A percentile compares a stretch with the other conserved stretches of the same genome.
phyloP scores from a whole-genome alignment of 1,284 basidiomycete species.

The Sanghuangporus weigelae region DNA sequence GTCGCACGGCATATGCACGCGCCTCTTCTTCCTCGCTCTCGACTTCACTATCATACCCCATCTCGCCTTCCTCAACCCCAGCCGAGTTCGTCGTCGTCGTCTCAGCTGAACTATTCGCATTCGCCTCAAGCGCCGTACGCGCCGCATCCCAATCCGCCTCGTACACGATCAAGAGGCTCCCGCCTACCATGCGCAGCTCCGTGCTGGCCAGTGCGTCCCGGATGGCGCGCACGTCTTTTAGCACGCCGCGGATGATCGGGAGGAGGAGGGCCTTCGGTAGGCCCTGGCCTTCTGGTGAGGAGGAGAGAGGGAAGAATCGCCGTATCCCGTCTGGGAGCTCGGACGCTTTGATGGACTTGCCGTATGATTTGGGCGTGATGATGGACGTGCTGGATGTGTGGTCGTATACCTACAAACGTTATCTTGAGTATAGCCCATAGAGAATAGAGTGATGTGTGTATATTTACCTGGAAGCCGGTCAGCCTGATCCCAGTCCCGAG shows the following conservation, averaged over 20 bases:
- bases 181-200: constrained; percentile 80
- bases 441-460: constrained; percentile 20
- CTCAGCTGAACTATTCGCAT: constrained; percentile 27
- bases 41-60: constrained; percentile 28
- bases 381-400: constrained; percentile 48
- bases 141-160: constrained; percentile 61
- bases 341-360: constrained; percentile 64
- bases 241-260: constrained; percentile 51
- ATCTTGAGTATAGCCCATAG: neutral
- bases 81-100: constrained; percentile 21
- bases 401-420: constrained; percentile 64
- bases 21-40: constrained; percentile 31
- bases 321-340: constrained; percentile 72
- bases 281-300: constrained; percentile 13
- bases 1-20: constrained; percentile 60
- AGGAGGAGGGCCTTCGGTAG: constrained; percentile 41
- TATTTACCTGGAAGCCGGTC: constrained; percentile 85
- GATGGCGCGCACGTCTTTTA: constrained; percentile 57
- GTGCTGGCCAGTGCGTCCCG: constrained; percentile 45
- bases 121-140: constrained; percentile 32
- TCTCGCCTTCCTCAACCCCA: constrained; percentile 27
- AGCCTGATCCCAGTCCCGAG: constrained; percentile 72
- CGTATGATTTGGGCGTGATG: constrained; percentile 73
- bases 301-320: constrained; percentile 69
- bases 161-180: constrained; percentile 79